Base-by-base conservation (phyloP, 148 eudicot species). In the Rhododendron mucronatum region DNA sequence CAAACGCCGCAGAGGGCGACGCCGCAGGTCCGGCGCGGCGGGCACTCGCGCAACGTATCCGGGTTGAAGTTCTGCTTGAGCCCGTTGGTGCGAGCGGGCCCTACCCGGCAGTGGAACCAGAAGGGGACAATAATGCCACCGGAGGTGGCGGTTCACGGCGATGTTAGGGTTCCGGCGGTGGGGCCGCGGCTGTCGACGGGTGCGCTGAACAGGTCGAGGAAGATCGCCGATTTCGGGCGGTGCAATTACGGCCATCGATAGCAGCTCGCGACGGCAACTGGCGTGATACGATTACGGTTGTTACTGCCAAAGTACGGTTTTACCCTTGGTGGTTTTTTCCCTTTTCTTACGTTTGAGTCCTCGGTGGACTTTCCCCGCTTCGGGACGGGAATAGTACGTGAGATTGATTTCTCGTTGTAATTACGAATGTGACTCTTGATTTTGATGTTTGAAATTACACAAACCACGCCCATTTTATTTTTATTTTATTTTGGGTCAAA, bases 221-320 rank as follows among this genome's bases (percentile, higher is more conserved):
- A 97, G 91, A 89, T 97, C 47, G 98, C 96, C n/a, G 98, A 95
- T 92, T 93, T 93, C 87, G 99, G 99, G 69, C 91, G 98, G 89
- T 74, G 87, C n/a, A 90, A 89, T 85, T 90, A 73, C 12, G 89
- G 86, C 65, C 92, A 85, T 88, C 91, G 92, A 91, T 94, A 84
- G 44, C 33, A 15, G 14, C 37, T 11, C 65, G 14, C 23, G 82
- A 87, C 67, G 35, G 85, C 11, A 47, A 78, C 78, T 83, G 7
- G 45, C 35, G 71, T 80, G 7, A 41, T 78, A 85, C 73, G 28
- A 1, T 63, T 78, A 85, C 73, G 28, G 2, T 63, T 51, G 37
- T 35, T 41, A 26, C 47, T 18, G 71, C 39, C 0, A 14, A 53
- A 53, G 53, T 78, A 84, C 86, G 81, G 51, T 35, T 75, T 76